Conservation (phyloP, 2,329 filamentous ascomycete genomes). For the Pseudogymnoascus sp. region DNA sequence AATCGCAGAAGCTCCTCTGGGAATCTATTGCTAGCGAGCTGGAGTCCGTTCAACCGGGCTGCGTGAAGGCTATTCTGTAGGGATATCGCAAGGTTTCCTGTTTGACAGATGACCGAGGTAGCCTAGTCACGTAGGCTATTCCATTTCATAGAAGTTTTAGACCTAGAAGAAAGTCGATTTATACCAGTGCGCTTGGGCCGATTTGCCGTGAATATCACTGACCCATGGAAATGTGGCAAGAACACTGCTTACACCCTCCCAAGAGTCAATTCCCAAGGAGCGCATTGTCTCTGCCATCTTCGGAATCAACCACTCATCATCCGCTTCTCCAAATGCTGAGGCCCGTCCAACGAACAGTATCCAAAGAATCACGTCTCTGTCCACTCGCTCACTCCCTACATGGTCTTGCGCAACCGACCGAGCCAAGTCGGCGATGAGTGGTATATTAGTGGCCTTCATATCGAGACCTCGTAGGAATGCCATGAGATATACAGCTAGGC, state of each 20-base stretch:
- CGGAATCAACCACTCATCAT: slow-evolving; percentile 12
- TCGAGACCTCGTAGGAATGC: slow-evolving; percentile 18
- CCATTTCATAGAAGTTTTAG: background rate
- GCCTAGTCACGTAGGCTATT: background rate
- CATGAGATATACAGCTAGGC: slow-evolving; percentile 23
- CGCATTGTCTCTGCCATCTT: slow-evolving; percentile 11
- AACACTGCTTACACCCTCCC: slow-evolving; percentile 14
- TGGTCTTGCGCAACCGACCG: background rate
- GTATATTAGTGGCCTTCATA: slow-evolving; percentile 9
- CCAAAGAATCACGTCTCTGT: slow-evolving; percentile 21
- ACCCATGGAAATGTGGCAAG: slow-evolving; percentile 24
- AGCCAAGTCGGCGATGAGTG: slow-evolving; percentile 13
- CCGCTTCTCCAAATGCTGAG: slow-evolving; percentile 9
- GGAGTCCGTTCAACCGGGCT: slow-evolving; percentile 26
- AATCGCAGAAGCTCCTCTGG: slow-evolving; percentile 26
- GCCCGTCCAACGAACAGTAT: slow-evolving; percentile 16
- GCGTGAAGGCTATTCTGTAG: slow-evolving; percentile 17
- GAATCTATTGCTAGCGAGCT: slow-evolving; percentile 24
- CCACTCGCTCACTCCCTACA: slow-evolving; percentile 4
- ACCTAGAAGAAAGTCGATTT: background rate
- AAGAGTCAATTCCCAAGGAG: slow-evolving; percentile 13
- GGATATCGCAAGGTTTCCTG: background rate
- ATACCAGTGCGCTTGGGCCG: slow-evolving; percentile 2
- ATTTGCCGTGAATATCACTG: slow-evolving; percentile 18
- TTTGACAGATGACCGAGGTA: background rate